Evolutionary conservation across 192 early-diverging fungal genomes (phyloP).

Genomic region (Coemansia javaensis): DNA sequence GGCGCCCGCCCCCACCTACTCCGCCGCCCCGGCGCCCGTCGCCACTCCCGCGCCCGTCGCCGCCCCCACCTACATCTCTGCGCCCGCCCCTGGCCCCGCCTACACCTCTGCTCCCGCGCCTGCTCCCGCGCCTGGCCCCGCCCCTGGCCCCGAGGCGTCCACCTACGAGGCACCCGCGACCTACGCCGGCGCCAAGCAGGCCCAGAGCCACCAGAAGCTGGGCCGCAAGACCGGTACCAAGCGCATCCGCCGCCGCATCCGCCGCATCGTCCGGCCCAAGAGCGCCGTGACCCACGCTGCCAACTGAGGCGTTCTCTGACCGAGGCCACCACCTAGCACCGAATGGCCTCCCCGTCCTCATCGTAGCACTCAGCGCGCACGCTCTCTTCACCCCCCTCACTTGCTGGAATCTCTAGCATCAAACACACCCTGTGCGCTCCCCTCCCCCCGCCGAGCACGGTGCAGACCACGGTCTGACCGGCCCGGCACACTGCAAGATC

Average conservation of each 20-base stretch:
- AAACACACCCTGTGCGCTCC: too few relatives aligned
- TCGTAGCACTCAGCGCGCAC: too few relatives aligned
- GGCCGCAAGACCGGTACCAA: constrained; percentile 1
- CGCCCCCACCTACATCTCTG: not conserved
- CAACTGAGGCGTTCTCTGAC: too few relatives aligned
- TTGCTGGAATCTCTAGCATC: too few relatives aligned
- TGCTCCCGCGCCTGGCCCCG: not conserved
- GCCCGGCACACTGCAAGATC: too few relatives aligned
- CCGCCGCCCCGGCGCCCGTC: not conserved
- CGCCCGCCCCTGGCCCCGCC: not conserved
- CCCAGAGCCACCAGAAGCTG: not conserved
- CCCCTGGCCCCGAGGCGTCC: not conserved
- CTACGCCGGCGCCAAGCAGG: too few relatives aligned
- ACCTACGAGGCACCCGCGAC: not conserved
- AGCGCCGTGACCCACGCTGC: not conserved
- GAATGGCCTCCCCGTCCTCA: too few relatives aligned
- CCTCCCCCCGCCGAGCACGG: too few relatives aligned
- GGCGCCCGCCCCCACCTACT: not conserved
- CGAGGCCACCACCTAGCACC: too few relatives aligned
- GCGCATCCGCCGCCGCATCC: constrained; percentile 15
- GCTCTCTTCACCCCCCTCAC: too few relatives aligned
- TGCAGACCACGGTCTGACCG: too few relatives aligned
- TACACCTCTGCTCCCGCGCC: not conserved
- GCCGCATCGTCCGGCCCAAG: constrained; percentile 4
- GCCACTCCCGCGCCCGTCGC: not conserved